Percentiles rank a stretch among this genome's conserved stretches.
Conservation (phyloP, 176 grass and related monocot species). For the Lolium multiflorum region DNA sequence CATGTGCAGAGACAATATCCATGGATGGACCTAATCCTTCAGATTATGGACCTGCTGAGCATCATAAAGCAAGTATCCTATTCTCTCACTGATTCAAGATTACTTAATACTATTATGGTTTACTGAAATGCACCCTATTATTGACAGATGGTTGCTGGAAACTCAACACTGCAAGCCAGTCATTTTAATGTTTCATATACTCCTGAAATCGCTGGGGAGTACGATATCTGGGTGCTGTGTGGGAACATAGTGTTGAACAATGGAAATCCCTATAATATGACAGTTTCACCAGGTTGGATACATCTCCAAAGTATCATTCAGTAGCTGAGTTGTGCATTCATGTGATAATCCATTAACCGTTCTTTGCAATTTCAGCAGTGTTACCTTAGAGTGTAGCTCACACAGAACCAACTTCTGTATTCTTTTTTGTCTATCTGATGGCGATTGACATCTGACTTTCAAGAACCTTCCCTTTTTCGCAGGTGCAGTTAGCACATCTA, state of each 20-base stretch:
- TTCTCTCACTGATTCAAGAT: constrained; percentile 10
- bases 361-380: neutral
- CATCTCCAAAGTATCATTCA: neutral
- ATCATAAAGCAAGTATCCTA: constrained; percentile 28
- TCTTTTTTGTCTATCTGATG: neutral
- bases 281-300: constrained; percentile 69
- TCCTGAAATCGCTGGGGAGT: constrained; percentile 64
- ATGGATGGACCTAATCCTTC: constrained; percentile 28
- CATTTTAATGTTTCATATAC: constrained; percentile 67
- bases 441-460: constrained; percentile 22
- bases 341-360: neutral
- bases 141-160: constrained; percentile 52
- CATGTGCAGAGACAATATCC: constrained; percentile 47
- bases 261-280: constrained; percentile 68
- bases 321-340: constrained; percentile 2
- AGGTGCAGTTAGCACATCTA: constrained; percentile 49
- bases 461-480: constrained; percentile 16
- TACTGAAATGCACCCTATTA: constrained; percentile 28
- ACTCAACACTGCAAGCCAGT: constrained; percentile 49
- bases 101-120: neutral
- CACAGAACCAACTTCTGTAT: neutral
- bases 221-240: constrained; percentile 71
- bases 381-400: neutral
- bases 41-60: constrained; percentile 26
- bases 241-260: constrained; percentile 75